phyloP scores from a whole-genome alignment of 768 basidiomycete species.

The Mycena indigotica region DNA sequence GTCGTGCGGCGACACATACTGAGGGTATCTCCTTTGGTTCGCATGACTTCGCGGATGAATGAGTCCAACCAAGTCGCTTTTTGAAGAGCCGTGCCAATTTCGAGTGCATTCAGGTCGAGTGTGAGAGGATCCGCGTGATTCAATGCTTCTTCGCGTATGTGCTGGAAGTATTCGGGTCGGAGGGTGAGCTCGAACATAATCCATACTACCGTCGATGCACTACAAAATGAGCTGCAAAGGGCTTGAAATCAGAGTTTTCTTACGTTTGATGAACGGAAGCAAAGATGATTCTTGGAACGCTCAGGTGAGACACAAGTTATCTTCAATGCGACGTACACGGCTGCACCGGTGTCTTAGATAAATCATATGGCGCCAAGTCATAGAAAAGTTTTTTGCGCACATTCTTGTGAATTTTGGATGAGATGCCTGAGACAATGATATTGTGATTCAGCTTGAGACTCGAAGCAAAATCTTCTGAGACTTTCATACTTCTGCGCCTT shows the following conservation, averaged over 20 bases:
- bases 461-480: no score
- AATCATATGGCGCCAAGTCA: no score
- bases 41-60: constrained; percentile 40
- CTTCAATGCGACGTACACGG: no score
- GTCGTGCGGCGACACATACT: constrained; percentile 31
- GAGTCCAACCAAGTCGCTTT: constrained; percentile 33
- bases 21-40: constrained; percentile 39
- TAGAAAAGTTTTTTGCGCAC: no score
- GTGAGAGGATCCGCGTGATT: constrained; percentile 22
- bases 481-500: no score
- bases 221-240: constrained; percentile 2
- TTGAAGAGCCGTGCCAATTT: constrained; percentile 30
- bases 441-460: no score
- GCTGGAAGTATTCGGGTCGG: constrained; percentile 31
- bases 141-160: constrained; percentile 30
- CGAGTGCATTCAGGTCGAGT: constrained; percentile 22
- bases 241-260: constrained; percentile 4
- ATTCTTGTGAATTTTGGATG: no score
- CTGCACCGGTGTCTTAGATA: no score
- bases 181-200: constrained; percentile 34
- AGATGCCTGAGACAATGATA: no score
- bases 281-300: constrained; percentile 32
- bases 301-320: constrained; percentile 1
- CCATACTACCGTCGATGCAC: constrained; percentile 37
- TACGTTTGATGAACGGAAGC: constrained; percentile 40